Conservation (phyloP, 1,139 yeast species). For the Chernovozyma aurita region DNA sequence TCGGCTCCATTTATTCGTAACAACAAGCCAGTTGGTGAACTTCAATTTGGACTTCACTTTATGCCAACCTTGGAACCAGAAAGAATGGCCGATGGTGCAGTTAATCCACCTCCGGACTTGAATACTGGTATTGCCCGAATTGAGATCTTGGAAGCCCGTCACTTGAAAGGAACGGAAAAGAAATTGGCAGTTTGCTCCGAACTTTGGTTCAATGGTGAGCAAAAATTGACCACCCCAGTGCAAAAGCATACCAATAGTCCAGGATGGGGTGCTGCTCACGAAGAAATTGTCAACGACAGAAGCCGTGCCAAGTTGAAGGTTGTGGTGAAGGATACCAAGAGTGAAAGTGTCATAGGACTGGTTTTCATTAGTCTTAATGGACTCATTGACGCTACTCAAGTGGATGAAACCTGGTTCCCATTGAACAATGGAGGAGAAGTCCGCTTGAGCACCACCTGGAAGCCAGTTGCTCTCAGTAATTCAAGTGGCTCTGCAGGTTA, state of each 20-base stretch:
- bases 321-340: slow-evolving; percentile 58
- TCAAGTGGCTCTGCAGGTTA: slow-evolving; percentile 73
- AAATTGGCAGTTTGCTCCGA: slow-evolving; percentile 67
- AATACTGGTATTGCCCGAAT: slow-evolving; percentile 85
- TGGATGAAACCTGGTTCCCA: slow-evolving; percentile 74
- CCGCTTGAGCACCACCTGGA: slow-evolving; percentile 70
- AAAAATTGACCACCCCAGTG: slow-evolving; percentile 51
- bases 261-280: slow-evolving; percentile 60
- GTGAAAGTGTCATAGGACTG: slow-evolving; percentile 55
- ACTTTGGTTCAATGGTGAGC: slow-evolving; percentile 57
- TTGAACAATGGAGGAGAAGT: slow-evolving; percentile 69
- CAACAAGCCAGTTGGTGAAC: slow-evolving; percentile 74
- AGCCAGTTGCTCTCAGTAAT: slow-evolving; percentile 70
- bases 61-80: slow-evolving; percentile 78
- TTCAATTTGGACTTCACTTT: slow-evolving; percentile 66
- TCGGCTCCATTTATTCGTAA: slow-evolving; percentile 64
- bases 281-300: slow-evolving; percentile 72
- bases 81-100: slow-evolving; percentile 77
- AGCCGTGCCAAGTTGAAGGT: slow-evolving; percentile 65
- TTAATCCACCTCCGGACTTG: slow-evolving; percentile 84
- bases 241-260: slow-evolving; percentile 66
- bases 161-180: slow-evolving; percentile 41
- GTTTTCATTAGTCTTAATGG: slow-evolving; percentile 63
- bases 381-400: slow-evolving; percentile 71
- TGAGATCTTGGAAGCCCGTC: slow-evolving; percentile 48